Evolutionary conservation across 805 yeast species (phyloP).

Genomic region (Saccharomycopsis javanensis): DNA sequence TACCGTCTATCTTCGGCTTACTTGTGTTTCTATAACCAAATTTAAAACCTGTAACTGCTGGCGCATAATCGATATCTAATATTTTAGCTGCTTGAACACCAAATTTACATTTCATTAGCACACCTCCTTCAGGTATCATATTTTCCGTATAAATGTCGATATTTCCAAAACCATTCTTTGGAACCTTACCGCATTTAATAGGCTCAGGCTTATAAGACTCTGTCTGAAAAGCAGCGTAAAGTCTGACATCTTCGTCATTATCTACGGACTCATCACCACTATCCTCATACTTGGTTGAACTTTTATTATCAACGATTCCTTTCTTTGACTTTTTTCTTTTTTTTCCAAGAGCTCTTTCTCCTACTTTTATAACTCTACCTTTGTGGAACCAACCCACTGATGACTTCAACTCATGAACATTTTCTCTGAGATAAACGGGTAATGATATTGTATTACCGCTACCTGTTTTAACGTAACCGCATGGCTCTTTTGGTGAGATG

Average conservation of each 20-base stretch:
- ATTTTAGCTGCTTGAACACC: constrained; percentile 64
- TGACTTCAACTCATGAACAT: constrained; percentile 54
- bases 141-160: constrained; percentile 66
- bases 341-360: constrained; percentile 53
- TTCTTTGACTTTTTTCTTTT: constrained; percentile 27
- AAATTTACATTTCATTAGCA: constrained; percentile 42
- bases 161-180: constrained; percentile 73
- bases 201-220: constrained; percentile 59
- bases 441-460: constrained; percentile 30
- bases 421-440: constrained; percentile 58
- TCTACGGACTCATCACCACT: constrained; percentile 29
- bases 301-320: not conserved
- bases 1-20: constrained; percentile 63
- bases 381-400: constrained; percentile 80
- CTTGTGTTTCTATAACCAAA: constrained; percentile 44
- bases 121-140: constrained; percentile 81
- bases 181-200: constrained; percentile 54
- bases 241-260: constrained; percentile 48
- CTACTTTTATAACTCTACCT: constrained; percentile 68
- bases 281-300: constrained; percentile 15
- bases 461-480: constrained; percentile 54
- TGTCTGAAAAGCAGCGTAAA: constrained; percentile 77
- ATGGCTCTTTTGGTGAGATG: constrained; percentile 53
- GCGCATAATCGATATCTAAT: constrained; percentile 68
- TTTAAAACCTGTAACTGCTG: constrained; percentile 82